A percentile compares a stretch with the other conserved stretches of the same genome.
Evolutionary conservation across 441 rosid species (phyloP).

Genomic region (Populus trichocarpa): DNA sequence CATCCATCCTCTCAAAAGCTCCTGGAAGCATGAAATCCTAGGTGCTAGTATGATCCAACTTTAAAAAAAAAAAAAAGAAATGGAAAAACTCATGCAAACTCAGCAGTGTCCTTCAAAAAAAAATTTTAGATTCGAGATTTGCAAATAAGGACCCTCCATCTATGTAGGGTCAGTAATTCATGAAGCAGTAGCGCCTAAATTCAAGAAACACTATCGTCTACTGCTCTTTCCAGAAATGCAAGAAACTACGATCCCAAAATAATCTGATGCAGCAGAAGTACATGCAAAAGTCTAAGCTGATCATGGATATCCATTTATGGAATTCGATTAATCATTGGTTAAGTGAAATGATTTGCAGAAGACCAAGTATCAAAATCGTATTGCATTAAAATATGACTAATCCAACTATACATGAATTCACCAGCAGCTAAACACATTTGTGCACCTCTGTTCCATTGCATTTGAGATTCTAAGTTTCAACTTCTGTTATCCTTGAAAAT

Average conservation of each 20-base stretch:
- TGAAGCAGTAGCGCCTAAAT: background rate
- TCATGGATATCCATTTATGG: background rate
- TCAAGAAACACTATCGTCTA: background rate
- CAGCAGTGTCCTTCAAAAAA: background rate
- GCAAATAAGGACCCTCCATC: background rate
- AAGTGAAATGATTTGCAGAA: background rate
- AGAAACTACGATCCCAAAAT: too few relatives aligned
- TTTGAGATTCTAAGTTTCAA: background rate
- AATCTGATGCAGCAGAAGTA: background rate
- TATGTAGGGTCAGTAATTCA: background rate
- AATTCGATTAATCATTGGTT: background rate
- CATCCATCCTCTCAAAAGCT: background rate
- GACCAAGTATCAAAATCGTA: background rate
- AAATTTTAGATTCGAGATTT: background rate
- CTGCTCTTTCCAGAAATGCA: background rate
- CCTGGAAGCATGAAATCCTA: background rate
- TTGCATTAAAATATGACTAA: background rate
- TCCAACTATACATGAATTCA: background rate
- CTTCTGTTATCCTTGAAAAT: background rate
- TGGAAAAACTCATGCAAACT: background rate
- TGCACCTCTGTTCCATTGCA: background rate
- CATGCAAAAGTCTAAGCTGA: background rate
- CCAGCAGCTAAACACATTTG: background rate
- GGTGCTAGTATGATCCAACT: background rate
- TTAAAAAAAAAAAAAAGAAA: background rate